A percentile compares a stretch with the other conserved stretches of the same genome.
Conservation (phyloP, 108 stramenopile species). For the Pseudonitzschia pungens region DNA sequence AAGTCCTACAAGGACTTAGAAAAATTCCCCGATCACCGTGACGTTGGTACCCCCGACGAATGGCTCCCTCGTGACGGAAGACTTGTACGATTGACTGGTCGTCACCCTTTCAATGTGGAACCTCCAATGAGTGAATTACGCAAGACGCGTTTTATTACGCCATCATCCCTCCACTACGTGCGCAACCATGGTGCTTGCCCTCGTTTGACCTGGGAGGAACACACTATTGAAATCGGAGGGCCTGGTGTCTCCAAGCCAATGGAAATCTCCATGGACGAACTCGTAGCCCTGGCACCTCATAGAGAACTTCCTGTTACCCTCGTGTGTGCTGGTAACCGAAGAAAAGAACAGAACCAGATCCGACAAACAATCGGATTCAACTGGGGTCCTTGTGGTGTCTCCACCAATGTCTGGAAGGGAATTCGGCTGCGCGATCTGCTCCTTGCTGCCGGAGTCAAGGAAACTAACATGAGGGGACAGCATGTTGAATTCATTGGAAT, state of each 20-base stretch:
- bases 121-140: conserved; percentile 79
- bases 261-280: conserved; percentile 84
- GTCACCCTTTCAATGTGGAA: conserved; percentile 98
- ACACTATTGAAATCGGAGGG: conserved; percentile 67
- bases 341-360: conserved; percentile 98
- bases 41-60: conserved; percentile 85
- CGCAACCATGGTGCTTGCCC: conserved; percentile 93
- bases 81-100: conserved; percentile 92
- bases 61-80: conserved; percentile 89
- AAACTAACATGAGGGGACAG: conserved; percentile 76
- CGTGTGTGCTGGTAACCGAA: conserved; percentile 97
- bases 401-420: conserved; percentile 95
- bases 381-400: conserved; percentile 94
- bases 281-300: conserved; percentile 55
- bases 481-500: conserved; percentile 89
- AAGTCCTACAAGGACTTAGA: conserved; percentile 54
- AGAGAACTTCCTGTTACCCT: conserved; percentile 91
- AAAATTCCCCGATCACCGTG: conserved; percentile 69
- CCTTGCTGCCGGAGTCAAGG: conserved; percentile 72
- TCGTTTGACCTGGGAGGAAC: conserved; percentile 75
- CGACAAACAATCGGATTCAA: conserved; percentile 96
- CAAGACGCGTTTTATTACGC: conserved; percentile 82
- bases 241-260: conserved; percentile 43
- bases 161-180: conserved; percentile 79
- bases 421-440: conserved; percentile 88